Evolutionary conservation across 1,139 yeast species (phyloP).

Genomic region (Starmera stellimalicola): DNA sequence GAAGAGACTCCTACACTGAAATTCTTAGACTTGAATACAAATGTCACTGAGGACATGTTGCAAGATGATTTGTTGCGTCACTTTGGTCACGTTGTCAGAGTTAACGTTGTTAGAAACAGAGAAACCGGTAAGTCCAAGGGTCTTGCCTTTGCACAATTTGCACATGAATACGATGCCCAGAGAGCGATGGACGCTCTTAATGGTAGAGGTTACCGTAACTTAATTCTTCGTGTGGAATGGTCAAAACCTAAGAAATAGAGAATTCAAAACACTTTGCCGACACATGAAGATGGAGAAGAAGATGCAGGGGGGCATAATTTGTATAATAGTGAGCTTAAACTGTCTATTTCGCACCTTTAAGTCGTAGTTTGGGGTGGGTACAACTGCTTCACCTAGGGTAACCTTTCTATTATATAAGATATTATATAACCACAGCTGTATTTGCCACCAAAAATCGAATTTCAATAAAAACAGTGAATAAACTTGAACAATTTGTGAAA

Average conservation of each 20-base stretch:
- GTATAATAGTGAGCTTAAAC: slow-evolving; percentile 1
- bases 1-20: slow-evolving; percentile 87
- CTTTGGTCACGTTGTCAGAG: slow-evolving; percentile 72
- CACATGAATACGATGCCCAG: slow-evolving; percentile 61
- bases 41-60: slow-evolving; percentile 76
- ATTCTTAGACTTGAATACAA: slow-evolving; percentile 83
- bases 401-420: no score
- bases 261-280: no score
- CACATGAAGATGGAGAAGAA: background rate
- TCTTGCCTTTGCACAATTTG: slow-evolving; percentile 90
- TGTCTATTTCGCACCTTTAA: no score
- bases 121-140: slow-evolving; percentile 95
- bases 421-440: no score
- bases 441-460: background rate
- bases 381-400: no score
- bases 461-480: background rate
- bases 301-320: background rate
- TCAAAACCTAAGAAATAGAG: slow-evolving; percentile 26
- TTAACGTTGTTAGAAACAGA: slow-evolving; percentile 80
- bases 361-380: no score
- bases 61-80: slow-evolving; percentile 62
- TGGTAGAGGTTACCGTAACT: slow-evolving; percentile 88
- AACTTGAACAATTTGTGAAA: background rate
- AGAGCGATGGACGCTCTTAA: slow-evolving; percentile 68
- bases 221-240: slow-evolving; percentile 76